Base-by-base conservation (phyloP, 352 stramenopile species). In the Globisporangium spinosum region DNA sequence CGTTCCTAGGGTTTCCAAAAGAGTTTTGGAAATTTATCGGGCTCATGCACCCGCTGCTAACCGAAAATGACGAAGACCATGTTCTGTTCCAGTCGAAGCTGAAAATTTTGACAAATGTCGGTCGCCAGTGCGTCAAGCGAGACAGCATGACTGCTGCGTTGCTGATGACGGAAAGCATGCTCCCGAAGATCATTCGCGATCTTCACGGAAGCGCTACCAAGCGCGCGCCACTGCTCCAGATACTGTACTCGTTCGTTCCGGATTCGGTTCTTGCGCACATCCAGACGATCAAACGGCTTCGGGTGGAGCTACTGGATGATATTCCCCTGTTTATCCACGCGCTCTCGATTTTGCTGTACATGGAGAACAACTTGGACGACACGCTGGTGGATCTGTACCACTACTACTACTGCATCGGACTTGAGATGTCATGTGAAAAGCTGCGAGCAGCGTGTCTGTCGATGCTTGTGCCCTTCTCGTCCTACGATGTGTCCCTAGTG, bases 371-470 rank as follows among this genome's bases (percentile, higher is more conserved):
- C 20, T 68, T 95, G 20, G 81, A 93, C 68, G 82, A 87, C 17
- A 85, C 82, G 20, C 70, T 97, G 12, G 73, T 89, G 27, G 89
- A 97, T 51, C 66, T 95, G 54, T 97, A 97, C 47, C 72, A 92
- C 58, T 96, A 96, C 71, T 96, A 96, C 69, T 91, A 77, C 70
- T 90, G 85, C 72, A 95, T 95, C 45, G 89, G 87, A 3, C 65
- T 94, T 13, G 84, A 92, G 60, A 81, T 76, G 22, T 53, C 83
- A 22, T 91, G 82, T 56, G 83, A 91, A 35, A 93, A 93, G 60
- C 76, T 96, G 1, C 84, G 87, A 22, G 87, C 89, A 13, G 84
- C 83, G 25, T 90, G 82, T 23, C 64, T 96, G 34, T 88, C 82
- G 15, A 96, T 96, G 87, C 71, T 96, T 43, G 71, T 80, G 43